Conservation (phyloP, 2,329 filamentous ascomycete species). For the Chaetomium olivaceum region DNA sequence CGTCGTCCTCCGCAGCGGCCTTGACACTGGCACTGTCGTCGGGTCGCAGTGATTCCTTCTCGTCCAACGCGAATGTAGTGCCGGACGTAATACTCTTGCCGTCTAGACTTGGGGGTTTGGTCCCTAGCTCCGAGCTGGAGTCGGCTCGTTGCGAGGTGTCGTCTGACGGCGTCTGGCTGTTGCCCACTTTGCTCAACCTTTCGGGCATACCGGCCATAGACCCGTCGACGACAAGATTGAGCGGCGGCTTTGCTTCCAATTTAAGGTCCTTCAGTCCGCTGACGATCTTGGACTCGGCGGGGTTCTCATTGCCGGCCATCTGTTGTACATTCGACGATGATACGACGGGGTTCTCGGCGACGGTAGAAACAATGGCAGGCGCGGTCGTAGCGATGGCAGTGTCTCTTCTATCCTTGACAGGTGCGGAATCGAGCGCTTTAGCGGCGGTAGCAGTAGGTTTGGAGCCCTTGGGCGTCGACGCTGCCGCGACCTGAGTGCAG, state of each 20-base stretch:
- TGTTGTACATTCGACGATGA: conserved; percentile 15
- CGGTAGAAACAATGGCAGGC: conserved; percentile 10
- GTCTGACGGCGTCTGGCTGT: conserved; percentile 53
- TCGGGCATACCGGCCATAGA: conserved; percentile 46
- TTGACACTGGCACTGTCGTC: conserved; percentile 96
- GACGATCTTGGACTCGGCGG: conserved; percentile 30
- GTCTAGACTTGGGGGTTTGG: conserved; percentile 86
- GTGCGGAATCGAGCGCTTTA: conserved; percentile 27
- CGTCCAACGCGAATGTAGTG: conserved; percentile 92
- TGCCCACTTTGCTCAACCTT: conserved; percentile 38
- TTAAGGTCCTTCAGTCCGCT: conserved; percentile 38
- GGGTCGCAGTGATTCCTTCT: conserved; percentile 91
- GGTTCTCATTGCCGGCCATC: neutral
- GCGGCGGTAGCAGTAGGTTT: conserved; percentile 33
- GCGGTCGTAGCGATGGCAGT: neutral
- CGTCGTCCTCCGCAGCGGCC: conserved; percentile 83
- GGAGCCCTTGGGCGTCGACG: conserved; percentile 44
- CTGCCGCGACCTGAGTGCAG: conserved; percentile 48
- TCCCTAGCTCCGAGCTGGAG: conserved; percentile 65
- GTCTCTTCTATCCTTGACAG: conserved; percentile 27
- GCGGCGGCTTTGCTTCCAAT: conserved; percentile 37
- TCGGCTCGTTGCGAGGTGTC: conserved; percentile 60
- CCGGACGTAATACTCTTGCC: conserved; percentile 93
- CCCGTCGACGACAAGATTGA: conserved; percentile 52
- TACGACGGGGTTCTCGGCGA: neutral